Evolutionary conservation across 2,329 filamentous ascomycete species (phyloP), one percentile per base, ranked within the genome.

Genomic region (Clonostachys chloroleuca): DNA sequence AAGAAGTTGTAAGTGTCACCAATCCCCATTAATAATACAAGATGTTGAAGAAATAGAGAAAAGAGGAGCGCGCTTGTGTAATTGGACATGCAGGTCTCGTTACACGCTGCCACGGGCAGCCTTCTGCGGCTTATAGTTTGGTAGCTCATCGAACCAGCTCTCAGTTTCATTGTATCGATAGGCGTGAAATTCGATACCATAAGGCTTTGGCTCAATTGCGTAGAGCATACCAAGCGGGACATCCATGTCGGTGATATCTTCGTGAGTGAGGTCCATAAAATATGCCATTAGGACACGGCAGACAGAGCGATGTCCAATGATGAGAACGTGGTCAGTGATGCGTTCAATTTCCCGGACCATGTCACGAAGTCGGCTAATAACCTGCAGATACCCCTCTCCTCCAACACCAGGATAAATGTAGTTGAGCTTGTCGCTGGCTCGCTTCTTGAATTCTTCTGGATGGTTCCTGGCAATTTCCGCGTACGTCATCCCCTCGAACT

Each of bases 291-390:
- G 74, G 6, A 99, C 92, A 34, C 94, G 84, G 47, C 90, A 92
- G 37, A 97, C 87, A 5, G 90, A 95, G 34, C 94, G 89, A 65
- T 97, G 94, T 34, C 89, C 91, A 56, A 97, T 87, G 56, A 99
- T 85, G 51, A 97, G 75, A 46, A 95, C 85, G 66, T 97, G 92
- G 59, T 99, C 94, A 33, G 90, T 95, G 76, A 96, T 97, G 51
- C 94, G 87, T 74, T 99, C 94, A 51, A 96, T 86, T 71, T 99
- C 94, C 44, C 95, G 87, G 53, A 99, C 96, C 73, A 99, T 94
- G 53, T 95, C 88, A 46, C 92, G 87, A 35, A 97, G 80, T 44
- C 94, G 89, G 66, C 94, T 95, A 70, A 99, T 96, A 57, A 99
- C 88, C 68, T 97, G 92, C 12, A 99, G 81, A 60, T 99, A 99